Base-by-base conservation (phyloP, 768 basidiomycete species). In the Termitomyces sp. region DNA sequence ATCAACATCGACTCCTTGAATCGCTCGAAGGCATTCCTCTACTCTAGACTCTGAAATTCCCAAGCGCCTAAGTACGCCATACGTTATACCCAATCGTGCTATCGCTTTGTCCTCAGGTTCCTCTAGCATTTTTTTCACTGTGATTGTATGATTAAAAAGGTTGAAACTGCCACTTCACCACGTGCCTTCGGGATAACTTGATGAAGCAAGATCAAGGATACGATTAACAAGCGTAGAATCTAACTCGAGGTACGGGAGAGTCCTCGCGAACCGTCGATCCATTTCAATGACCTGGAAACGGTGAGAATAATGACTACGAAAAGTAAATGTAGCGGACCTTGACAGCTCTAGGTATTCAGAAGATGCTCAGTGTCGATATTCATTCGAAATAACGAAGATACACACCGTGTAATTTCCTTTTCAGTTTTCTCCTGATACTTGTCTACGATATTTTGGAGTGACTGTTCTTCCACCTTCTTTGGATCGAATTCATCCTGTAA, bases 361-460 rank as follows among this genome's bases (percentile, higher is more conserved):
- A 40, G 45, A n/a, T 32, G 25, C 23, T 49, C 35, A 49, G 48
- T 15, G 6, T n/a, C 35, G 18, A 27, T 22, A 27, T 18, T 27
- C 48, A 16, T 11, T 25, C 33, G 9, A 35, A 16, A 25, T 5
- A 47, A 38, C 5, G 15, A 15, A 29, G 22, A 32, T 40, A 20
- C 71, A 20, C 61, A 88, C 95, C 84, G 79, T 5, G 75, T 69
- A 53, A 95, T 83, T 63, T 97, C 96, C 67, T 86, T 94, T 68
- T 96, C 91, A 5, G 82, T 89, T 65, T 85, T 94, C 18, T 95
- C 92, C 63, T 96, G 92, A 45, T 88, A 74, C 63, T 83, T 87
- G 58, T 96, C 93, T 1, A 96, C 82, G 44, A 93, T 64, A 43
- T 68, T 71, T 71, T 94, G 93, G 48, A 93, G 73, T 29, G 77